These are phyloP conservation scores for Monilinia polystroma DNA, from an alignment of 2,329 filamentous ascomycete species.

Conservation along the genomic window DNA sequence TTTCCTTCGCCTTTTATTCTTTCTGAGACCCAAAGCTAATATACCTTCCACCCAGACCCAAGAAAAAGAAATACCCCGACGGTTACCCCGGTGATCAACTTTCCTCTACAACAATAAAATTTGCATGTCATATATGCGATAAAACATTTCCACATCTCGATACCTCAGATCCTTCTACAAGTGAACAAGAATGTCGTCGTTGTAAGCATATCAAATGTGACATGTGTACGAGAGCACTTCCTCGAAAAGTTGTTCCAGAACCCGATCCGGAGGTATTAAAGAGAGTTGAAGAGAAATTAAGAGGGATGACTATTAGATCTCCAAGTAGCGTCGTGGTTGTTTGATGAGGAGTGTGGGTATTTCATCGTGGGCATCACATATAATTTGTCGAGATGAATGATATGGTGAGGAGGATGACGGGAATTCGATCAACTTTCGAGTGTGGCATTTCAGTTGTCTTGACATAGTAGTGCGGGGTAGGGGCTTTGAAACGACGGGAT, in stretches of 20 bases:
- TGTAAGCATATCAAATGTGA: constrained; percentile 62
- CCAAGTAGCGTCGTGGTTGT: background rate
- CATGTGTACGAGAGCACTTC: constrained; percentile 51
- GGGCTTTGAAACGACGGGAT: no score
- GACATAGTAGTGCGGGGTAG: no score
- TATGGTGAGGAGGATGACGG: no score
- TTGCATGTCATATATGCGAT: constrained; percentile 63
- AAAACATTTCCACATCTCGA: constrained; percentile 50
- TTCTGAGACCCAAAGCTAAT: constrained; percentile 8
- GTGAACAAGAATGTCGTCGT: constrained; percentile 51
- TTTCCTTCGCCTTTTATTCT: background rate
- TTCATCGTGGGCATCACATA: no score
- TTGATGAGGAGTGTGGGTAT: background rate
- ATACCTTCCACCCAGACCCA: constrained; percentile 48
- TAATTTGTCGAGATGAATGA: no score
- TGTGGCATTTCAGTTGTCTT: no score
- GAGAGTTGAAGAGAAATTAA: constrained; percentile 56
- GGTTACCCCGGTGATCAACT: constrained; percentile 64
- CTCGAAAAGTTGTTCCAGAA: constrained; percentile 56
- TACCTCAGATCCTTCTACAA: constrained; percentile 22
- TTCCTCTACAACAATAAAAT: constrained; percentile 41
- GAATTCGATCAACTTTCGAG: no score
- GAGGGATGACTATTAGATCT: constrained; percentile 32
- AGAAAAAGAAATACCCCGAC: constrained; percentile 66
- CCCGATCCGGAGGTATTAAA: constrained; percentile 61